Evolutionary conservation across 2,329 filamentous ascomycete genomes (phyloP).

Genomic region (Fusarium pseudocircinatum): DNA sequence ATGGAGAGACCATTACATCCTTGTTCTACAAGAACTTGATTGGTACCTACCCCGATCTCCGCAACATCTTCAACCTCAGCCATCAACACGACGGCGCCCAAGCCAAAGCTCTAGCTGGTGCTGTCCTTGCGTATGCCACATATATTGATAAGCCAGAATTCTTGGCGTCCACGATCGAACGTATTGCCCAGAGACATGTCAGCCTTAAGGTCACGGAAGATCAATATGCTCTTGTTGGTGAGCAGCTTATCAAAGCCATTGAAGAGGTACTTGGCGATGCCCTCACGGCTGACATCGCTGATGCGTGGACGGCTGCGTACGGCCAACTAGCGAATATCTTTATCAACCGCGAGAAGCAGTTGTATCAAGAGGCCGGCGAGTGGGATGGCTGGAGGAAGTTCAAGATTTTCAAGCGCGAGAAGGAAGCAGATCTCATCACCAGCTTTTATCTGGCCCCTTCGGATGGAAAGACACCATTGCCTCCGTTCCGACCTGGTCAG

Average conservation of each 20-base stretch:
- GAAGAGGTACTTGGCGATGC: slow-evolving; percentile 69
- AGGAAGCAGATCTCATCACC: slow-evolving; percentile 71
- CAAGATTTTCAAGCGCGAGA: slow-evolving; percentile 67
- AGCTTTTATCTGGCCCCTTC: slow-evolving; percentile 73
- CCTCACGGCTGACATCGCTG: slow-evolving; percentile 57
- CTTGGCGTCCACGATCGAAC: slow-evolving; percentile 51
- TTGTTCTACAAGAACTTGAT: slow-evolving; percentile 76
- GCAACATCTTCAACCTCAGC: slow-evolving; percentile 70
- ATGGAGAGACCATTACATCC: slow-evolving; percentile 71
- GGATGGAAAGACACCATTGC: slow-evolving; percentile 62
- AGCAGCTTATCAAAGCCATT: slow-evolving; percentile 69
- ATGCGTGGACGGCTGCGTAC: not conserved
- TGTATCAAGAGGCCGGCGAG: slow-evolving; percentile 63
- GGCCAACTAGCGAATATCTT: slow-evolving; percentile 49
- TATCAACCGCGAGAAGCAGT: slow-evolving; percentile 67
- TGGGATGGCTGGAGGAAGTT: slow-evolving; percentile 75
- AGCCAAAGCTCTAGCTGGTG: slow-evolving; percentile 37
- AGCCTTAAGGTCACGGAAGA: slow-evolving; percentile 1
- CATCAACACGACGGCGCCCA: slow-evolving; percentile 40
- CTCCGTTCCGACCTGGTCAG: slow-evolving; percentile 41
- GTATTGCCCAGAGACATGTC: slow-evolving; percentile 44
- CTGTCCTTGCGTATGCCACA: slow-evolving; percentile 57
- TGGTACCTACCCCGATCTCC: slow-evolving; percentile 67
- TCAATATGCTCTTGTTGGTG: slow-evolving; percentile 7
- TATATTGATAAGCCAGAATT: not conserved